Conservation (phyloP, 2,329 filamentous ascomycete genomes). For the Penicillium digitatum region DNA sequence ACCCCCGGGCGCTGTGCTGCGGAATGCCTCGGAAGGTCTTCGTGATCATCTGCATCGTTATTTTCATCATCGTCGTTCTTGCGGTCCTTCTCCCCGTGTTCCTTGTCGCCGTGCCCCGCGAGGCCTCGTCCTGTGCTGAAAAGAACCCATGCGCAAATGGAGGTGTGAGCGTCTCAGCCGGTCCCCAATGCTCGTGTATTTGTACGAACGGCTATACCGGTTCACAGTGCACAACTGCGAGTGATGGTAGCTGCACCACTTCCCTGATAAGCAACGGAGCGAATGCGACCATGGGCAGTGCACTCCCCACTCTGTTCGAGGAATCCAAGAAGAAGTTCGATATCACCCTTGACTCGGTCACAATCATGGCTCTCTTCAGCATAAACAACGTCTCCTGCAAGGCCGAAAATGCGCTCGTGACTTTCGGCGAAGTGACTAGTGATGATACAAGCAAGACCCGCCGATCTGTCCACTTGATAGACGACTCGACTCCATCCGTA, state of each 20-base stretch:
- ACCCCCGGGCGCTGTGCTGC: conserved; percentile 62
- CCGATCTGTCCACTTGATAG: conserved; percentile 15
- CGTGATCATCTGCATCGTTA: conserved; percentile 59
- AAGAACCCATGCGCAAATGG: conserved; percentile 71
- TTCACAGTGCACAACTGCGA: conserved; percentile 50
- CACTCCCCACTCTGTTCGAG: conserved; percentile 69
- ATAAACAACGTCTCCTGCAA: conserved; percentile 71
- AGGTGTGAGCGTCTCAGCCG: conserved; percentile 67
- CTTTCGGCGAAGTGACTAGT: conserved; percentile 60
- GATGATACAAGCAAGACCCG: conserved; percentile 26
- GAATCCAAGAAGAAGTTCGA: conserved; percentile 65
- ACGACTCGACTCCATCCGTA: conserved; percentile 7
- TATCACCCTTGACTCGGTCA: conserved; percentile 66
- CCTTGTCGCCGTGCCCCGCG: conserved; percentile 56
- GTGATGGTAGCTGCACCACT: conserved; percentile 55
- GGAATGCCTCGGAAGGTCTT: conserved; percentile 80
- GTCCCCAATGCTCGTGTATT: conserved; percentile 73
- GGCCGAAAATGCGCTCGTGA: conserved; percentile 81
- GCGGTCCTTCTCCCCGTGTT: conserved; percentile 75
- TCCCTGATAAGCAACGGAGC: conserved; percentile 42
- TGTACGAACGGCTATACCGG: conserved; percentile 85
- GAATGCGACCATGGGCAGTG: conserved; percentile 76
- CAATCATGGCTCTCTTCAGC: conserved; percentile 73
- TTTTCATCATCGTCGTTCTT: conserved; percentile 70
- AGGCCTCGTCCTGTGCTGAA: conserved; percentile 53